A percentile compares a stretch with the other conserved stretches of the same genome.
phyloP scores from a whole-genome alignment of 2,329 filamentous ascomycete genomes.

The Penicillium occitanis region DNA sequence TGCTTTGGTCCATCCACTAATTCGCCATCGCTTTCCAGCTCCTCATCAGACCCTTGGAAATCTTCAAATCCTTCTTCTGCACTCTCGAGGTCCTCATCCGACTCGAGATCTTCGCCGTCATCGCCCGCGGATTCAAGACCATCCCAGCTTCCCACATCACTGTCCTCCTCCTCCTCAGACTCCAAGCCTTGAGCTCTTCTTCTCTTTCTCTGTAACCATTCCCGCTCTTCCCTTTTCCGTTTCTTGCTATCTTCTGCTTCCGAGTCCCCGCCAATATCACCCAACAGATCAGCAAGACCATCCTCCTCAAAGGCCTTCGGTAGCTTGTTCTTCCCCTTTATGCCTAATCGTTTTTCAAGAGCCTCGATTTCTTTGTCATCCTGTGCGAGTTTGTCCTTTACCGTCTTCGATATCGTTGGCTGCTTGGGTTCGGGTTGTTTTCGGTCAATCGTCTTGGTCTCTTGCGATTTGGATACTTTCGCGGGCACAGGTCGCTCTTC shows the following conservation, averaged over 20 bases:
- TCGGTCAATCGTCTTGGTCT: conserved; percentile 4
- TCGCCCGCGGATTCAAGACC: conserved; percentile 25
- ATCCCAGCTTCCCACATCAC: conserved; percentile 30
- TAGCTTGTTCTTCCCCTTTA: conserved; percentile 72
- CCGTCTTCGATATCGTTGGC: conserved; percentile 36
- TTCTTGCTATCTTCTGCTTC: conserved; percentile 50
- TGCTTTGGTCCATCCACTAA: conserved; percentile 28
- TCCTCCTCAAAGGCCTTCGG: conserved; percentile 76
- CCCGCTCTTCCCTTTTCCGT: conserved; percentile 63
- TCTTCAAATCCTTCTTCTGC: conserved; percentile 41
- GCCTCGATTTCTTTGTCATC: conserved; percentile 88
- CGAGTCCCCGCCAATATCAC: conserved; percentile 60
- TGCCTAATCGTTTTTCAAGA: conserved; percentile 82
- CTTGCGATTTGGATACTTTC: conserved; percentile 7
- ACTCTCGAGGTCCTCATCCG: conserved; percentile 32
- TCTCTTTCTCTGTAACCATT: conserved; percentile 61
- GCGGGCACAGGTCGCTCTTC: conserved; percentile 18
- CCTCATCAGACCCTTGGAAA: conserved; percentile 34
- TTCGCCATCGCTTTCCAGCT: conserved; percentile 36
- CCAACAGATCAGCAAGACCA: conserved; percentile 75
- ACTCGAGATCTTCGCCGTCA: conserved; percentile 32
- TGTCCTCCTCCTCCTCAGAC: conserved; percentile 28
- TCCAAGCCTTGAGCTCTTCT: conserved; percentile 49
- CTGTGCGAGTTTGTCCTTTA: conserved; percentile 67
- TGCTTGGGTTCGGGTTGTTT: conserved; percentile 25